Evolutionary conservation across 2,329 filamentous ascomycete species (phyloP).

Genomic region (Cordyceps pruinosa): DNA sequence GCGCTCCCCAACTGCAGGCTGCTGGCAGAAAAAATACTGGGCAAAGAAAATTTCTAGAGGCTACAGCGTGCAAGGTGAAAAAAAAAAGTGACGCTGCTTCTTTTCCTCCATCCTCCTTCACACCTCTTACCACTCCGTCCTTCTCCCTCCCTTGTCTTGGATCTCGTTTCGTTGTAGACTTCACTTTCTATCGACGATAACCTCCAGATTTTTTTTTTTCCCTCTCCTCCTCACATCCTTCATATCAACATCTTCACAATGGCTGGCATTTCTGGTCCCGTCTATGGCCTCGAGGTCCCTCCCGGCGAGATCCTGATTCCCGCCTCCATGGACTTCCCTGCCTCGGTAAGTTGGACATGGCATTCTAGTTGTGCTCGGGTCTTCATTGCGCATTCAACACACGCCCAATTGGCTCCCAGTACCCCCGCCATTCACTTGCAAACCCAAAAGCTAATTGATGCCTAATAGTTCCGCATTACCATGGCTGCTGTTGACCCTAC

Average conservation of each 20-base stretch:
- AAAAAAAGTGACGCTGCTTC: constrained; percentile 10
- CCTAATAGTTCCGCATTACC: constrained; percentile 78
- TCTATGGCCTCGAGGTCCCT: constrained; percentile 90
- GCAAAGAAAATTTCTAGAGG: constrained; percentile 9
- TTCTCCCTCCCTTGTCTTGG: not conserved
- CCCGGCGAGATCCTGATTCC: constrained; percentile 76
- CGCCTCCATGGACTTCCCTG: constrained; percentile 70
- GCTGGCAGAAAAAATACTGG: constrained; percentile 10
- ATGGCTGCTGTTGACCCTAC: constrained; percentile 97
- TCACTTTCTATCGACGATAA: not conserved
- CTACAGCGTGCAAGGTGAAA: not conserved
- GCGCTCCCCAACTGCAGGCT: not conserved
- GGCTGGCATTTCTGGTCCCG: constrained; percentile 61
- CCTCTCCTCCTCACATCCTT: constrained; percentile 8
- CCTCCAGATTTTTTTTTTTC: not conserved
- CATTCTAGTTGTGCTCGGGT: not conserved
- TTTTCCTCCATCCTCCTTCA: constrained; percentile 7
- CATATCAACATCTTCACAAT: constrained; percentile 31
- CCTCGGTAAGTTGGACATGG: constrained; percentile 58
- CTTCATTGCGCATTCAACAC: not conserved
- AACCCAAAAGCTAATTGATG: constrained; percentile 23
- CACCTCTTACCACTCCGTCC: not conserved
- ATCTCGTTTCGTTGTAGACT: constrained; percentile 2
- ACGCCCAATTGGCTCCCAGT: constrained; percentile 3
- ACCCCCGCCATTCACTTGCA: constrained; percentile 1